Evolutionary conservation across 192 early-diverging fungal genomes (phyloP).

Genomic region (Backusella westeae): DNA sequence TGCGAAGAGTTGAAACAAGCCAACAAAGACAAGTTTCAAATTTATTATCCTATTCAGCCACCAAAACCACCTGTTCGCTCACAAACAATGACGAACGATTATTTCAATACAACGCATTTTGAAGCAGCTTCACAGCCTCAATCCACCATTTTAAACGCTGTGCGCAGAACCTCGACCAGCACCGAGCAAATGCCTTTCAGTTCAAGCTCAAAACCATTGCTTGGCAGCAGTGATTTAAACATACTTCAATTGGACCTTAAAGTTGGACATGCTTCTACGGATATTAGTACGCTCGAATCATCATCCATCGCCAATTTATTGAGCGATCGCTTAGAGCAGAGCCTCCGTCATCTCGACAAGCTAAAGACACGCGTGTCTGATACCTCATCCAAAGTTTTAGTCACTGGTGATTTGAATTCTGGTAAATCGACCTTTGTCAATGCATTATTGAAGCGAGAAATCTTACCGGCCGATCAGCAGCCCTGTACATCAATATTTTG

Average conservation of each 20-base stretch:
- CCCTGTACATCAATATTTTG: slow-evolving; percentile 96
- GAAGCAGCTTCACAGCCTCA: not conserved
- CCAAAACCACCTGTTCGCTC: slow-evolving; percentile 11
- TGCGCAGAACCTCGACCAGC: slow-evolving; percentile 20
- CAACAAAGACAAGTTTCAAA: slow-evolving; percentile 64
- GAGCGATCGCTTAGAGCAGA: slow-evolving; percentile 65
- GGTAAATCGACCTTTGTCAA: slow-evolving; percentile 99
- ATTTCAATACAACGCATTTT: not conserved
- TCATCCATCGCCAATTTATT: slow-evolving; percentile 70
- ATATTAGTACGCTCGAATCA: slow-evolving; percentile 64
- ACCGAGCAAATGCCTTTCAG: not conserved
- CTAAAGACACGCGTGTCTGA: slow-evolving; percentile 85
- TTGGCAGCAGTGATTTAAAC: slow-evolving; percentile 40
- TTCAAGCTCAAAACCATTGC: not conserved
- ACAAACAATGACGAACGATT: slow-evolving; percentile 12
- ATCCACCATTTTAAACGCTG: slow-evolving; percentile 8
- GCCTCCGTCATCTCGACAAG: slow-evolving; percentile 75
- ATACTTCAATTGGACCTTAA: slow-evolving; percentile 70
- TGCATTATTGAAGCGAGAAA: slow-evolving; percentile 83
- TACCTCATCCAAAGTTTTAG: slow-evolving; percentile 89
- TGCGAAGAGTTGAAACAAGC: slow-evolving; percentile 70
- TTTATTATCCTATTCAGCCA: slow-evolving; percentile 56
- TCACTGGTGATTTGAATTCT: slow-evolving; percentile 97
- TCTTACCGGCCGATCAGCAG: slow-evolving; percentile 96
- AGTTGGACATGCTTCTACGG: slow-evolving; percentile 59